Evolutionary conservation across 257 asterid genomes (phyloP).

Genomic region (Solanum phureja): DNA sequence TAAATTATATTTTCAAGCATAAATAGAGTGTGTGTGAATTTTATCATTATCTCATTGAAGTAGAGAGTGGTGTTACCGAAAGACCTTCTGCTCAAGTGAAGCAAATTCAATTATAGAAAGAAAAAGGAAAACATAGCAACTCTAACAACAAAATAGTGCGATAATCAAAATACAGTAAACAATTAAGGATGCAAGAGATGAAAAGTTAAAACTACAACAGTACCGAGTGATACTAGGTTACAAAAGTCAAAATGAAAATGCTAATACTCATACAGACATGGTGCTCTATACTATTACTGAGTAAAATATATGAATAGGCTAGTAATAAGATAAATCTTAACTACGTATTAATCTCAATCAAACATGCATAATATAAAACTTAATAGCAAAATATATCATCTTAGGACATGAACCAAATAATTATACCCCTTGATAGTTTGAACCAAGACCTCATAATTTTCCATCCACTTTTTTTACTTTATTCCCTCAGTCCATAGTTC

Average conservation of each 20-base stretch:
- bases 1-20: too few relatives aligned
- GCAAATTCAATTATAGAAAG: too few relatives aligned
- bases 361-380: background rate
- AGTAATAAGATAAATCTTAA: background rate
- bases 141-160: background rate
- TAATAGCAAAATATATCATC: background rate
- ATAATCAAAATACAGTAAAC: background rate
- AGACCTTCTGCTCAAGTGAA: background rate
- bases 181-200: background rate
- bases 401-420: background rate
- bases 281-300: background rate
- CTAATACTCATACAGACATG: background rate
- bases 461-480: background rate
- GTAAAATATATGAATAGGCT: background rate
- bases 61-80: rapidly evolving
- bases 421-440: background rate
- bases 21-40: too few relatives aligned
- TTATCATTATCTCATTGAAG: too few relatives aligned
- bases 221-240: background rate
- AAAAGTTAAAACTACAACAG: background rate
- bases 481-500: background rate
- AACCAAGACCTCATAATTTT: background rate
- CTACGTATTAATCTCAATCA: background rate
- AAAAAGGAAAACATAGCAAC: too few relatives aligned
- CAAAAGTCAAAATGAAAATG: background rate